Base-by-base conservation (phyloP, 306 rosid genomes). In the Quercus agrifolia region DNA sequence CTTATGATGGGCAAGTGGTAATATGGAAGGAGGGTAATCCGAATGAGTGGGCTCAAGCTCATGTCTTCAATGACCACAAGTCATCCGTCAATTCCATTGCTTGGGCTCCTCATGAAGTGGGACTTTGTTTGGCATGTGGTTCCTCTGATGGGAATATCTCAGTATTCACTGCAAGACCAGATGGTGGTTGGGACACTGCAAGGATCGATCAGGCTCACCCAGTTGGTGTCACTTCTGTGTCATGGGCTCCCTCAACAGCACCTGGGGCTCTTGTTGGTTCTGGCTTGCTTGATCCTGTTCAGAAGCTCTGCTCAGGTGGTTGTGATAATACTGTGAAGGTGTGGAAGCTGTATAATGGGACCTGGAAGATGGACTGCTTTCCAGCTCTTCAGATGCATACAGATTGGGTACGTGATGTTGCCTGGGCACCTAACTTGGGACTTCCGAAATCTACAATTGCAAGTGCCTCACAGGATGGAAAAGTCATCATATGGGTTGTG, bases 81-180 rank as follows among this genome's bases (percentile, higher is more conserved):
- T 85, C 97, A 0, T 91, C 97, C 8, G 97, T 93, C 66, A 93
- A 93, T 82, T 91, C 97, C 0, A 83, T 93, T 57, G 91, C 93
- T 66, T 94, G 98, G 98, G 98, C 98, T 0, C 97, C 98, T 14
- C 97, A 94, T 14, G 98, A 94, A 81, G 83, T 88, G 58, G 97
- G 98, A 74, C 94, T 91, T 14, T 89, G 92, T 80, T 77, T 91
- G 86, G 92, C 98, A 19, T 91, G 98, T 70, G 96, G 93, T 72
- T 93, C 97, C 0, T 93, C 96, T 17, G 98, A 93, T 89, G 98
- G 98, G 80, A 93, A 86, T 66, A 89, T 93, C 73, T 93, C 94
- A 2, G 88, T 93, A 58, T 89, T 88, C 88, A 86, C 93, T 38
- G 90, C 90, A 8, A 88, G 90, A 73, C 79, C 97, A 1, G 94